Evolutionary conservation across 2,329 filamentous ascomycete species (phyloP), one percentile per base, ranked within the genome.

Genomic region (Cladobotryum protrusum): DNA sequence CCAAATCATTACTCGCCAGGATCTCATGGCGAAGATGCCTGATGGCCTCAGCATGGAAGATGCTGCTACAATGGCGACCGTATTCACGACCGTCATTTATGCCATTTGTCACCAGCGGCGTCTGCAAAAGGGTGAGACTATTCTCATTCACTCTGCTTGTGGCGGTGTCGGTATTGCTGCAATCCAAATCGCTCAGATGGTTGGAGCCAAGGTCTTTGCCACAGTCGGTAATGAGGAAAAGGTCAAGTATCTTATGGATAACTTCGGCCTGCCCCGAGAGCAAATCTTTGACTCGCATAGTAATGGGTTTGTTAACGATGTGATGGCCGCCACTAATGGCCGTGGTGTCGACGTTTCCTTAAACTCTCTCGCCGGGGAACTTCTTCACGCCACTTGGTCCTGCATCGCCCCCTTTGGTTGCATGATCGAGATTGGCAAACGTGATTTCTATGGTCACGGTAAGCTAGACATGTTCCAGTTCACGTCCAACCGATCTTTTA

Each of bases 351-450:
- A 71, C 39, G 45, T 70, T 0, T 68, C 71, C 0, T 59, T 75
- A 5, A 73, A 72, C 55, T 67, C 68, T 1, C 57, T 73, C 0
- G 63, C 71, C 0, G 70, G 70, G 0, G 69, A 74, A 13, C 53
- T 68, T 0, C 58, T 76, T 0, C 69, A 69, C 15, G 64, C 67
- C 3, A 66, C 69, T 0, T 77, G 70, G 71, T 52, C 65, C 1
- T 75, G 71, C 42, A 60, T 78, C 3, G 72, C 74, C 1, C 57
- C 63, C 5, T 72, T 69, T 43, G 74, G 72, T 0, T 64, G 58
- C 3, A 69, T 78, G 60, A 49, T 77, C 0, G 73, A 77, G 47
- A 68, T 77, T n/a, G 72, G 71, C 6, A 71, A 71, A 53, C 59
- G 66, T 5, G 71, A 76, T 42, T 60, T 75, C 2, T 55, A 67